Percentiles rank a stretch among this genome's conserved stretches.
phyloP scores from a whole-genome alignment of 352 stramenopile genomes.

The Globisporangium cystogenes region DNA sequence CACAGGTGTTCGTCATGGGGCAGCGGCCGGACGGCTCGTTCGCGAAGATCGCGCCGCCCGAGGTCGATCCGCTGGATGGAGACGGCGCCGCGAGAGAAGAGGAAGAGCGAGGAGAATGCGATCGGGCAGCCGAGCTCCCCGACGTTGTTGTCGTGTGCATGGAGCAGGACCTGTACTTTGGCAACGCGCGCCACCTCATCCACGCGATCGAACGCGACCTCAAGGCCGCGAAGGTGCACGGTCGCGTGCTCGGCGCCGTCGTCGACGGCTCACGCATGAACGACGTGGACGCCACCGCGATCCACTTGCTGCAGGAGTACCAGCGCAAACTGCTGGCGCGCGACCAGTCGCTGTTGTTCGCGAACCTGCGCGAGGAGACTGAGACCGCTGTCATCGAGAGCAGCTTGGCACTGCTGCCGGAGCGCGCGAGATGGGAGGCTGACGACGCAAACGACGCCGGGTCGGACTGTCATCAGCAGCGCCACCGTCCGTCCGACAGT shows the following conservation, averaged over 20 bases:
- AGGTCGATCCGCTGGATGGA: constrained; percentile 4
- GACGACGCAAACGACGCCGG: no score
- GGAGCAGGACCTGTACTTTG: constrained; percentile 69
- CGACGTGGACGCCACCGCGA: constrained; percentile 13
- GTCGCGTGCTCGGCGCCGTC: constrained; percentile 20
- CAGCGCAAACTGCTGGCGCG: constrained; percentile 3
- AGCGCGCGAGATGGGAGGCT: neutral
- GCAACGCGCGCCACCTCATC: constrained; percentile 58
- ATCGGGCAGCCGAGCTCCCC: constrained; percentile 15
- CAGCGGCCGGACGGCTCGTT: constrained; percentile 28
- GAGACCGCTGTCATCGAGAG: constrained; percentile 5
- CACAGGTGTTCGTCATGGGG: constrained; percentile 35
- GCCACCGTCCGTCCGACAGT: constrained; percentile 1
- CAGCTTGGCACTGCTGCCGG: neutral
- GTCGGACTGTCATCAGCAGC: neutral
- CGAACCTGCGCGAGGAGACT: constrained; percentile 9
- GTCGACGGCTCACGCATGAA: constrained; percentile 27
- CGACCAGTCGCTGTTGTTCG: constrained; percentile 10
- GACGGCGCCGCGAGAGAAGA: neutral
- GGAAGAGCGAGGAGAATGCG: no score
- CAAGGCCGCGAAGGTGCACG: constrained; percentile 23
- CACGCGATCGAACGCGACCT: constrained; percentile 39
- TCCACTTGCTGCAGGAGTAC: constrained; percentile 13
- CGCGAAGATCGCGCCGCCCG: constrained; percentile 21
- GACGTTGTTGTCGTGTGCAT: constrained; percentile 57